Evolutionary conservation across 208 protist genomes (phyloP).

Genomic region (Trypanosoma rangeli): DNA sequence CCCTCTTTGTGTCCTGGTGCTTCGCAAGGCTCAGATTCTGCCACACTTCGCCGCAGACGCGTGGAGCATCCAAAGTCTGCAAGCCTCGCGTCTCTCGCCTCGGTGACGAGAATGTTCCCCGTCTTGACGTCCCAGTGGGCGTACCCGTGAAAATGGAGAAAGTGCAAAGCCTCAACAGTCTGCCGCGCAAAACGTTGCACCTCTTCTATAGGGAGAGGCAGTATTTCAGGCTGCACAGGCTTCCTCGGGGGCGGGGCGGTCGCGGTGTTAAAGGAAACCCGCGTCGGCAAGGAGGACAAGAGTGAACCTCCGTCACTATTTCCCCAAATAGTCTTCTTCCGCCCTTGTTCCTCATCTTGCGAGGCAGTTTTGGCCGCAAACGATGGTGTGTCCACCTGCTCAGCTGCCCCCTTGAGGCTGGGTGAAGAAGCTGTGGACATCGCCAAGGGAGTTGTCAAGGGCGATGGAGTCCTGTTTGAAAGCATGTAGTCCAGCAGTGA

Average conservation of each 20-base stretch:
- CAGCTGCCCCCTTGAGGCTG: not conserved
- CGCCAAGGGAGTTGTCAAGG: constrained; percentile 1
- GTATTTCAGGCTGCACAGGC: constrained; percentile 26
- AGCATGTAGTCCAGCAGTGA: constrained; percentile 81
- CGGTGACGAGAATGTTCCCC: constrained; percentile 85
- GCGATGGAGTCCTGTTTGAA: constrained; percentile 23
- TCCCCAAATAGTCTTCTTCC: not conserved
- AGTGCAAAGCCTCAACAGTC: constrained; percentile 72
- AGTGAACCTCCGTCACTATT: not conserved
- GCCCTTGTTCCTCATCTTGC: not conserved
- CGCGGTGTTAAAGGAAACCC: not conserved
- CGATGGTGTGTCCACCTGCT: not conserved
- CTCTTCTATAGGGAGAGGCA: constrained; percentile 57
- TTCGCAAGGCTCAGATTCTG: not conserved
- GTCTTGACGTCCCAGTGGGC: constrained; percentile 93
- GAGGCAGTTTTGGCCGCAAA: not conserved
- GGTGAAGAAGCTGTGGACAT: constrained; percentile 17
- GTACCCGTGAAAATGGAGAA: constrained; percentile 82
- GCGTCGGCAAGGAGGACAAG: not conserved
- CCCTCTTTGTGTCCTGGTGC: not conserved
- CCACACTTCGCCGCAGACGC: constrained; percentile 47
- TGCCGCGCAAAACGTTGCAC: constrained; percentile 68
- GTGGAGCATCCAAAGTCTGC: constrained; percentile 92
- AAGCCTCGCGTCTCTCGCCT: constrained; percentile 74
- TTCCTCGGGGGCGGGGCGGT: not conserved